A percentile compares a stretch with the other conserved stretches of the same genome.
Evolutionary conservation across 306 rosid genomes (phyloP).

Genomic region (Clitoria ternatea): DNA sequence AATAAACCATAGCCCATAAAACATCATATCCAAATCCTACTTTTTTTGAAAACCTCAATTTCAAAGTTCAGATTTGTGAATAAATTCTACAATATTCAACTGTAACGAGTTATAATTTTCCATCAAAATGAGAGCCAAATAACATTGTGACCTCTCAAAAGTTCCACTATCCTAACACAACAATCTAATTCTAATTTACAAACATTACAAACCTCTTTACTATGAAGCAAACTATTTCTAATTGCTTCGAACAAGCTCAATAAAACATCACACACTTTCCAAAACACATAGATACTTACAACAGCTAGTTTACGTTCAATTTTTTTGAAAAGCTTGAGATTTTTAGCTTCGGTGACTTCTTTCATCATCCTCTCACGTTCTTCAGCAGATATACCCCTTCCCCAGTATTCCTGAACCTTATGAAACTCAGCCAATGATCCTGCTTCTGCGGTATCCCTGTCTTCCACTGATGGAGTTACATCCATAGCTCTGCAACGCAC

Average conservation of each 20-base stretch:
- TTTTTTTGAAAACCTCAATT: conserved; percentile 14
- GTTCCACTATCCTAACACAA: not conserved
- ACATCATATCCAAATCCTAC: not conserved
- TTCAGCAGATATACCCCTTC: conserved; percentile 66
- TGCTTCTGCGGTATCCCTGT: conserved; percentile 59
- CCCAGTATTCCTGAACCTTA: conserved; percentile 83
- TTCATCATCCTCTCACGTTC: conserved; percentile 77
- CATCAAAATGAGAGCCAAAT: not conserved
- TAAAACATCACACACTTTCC: conserved; percentile 10
- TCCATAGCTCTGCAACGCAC: conserved; percentile 41
- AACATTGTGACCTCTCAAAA: conserved; percentile 8
- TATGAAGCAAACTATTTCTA: not conserved
- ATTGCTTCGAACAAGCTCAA: not conserved
- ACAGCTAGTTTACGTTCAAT: conserved; percentile 63
- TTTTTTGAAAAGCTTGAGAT: conserved; percentile 54
- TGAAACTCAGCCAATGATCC: conserved; percentile 83
- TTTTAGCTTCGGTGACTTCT: conserved; percentile 63
- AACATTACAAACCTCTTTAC: not conserved
- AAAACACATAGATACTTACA: conserved; percentile 51
- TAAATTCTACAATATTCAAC: not conserved
- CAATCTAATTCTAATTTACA: conserved; percentile 4
- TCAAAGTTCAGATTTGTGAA: too few species aligned
- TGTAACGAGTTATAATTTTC: not conserved
- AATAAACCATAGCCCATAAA: not conserved
- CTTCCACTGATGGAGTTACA: conserved; percentile 36